These are phyloP conservation scores for Scutellaria baicalensis DNA, from an alignment of 257 asterid species.

Conservation along the genomic window DNA sequence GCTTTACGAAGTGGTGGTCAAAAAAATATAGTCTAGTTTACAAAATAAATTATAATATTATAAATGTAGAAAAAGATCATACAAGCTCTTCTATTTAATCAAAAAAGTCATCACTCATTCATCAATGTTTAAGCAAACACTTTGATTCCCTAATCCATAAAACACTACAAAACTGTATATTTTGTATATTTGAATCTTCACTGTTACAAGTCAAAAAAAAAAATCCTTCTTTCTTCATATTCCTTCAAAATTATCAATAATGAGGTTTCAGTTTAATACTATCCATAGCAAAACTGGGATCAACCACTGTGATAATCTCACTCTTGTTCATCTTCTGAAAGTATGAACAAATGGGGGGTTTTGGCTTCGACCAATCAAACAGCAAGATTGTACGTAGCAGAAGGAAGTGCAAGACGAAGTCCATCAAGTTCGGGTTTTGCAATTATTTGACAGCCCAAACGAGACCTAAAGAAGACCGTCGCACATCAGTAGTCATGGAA, in stretches of 20 bases:
- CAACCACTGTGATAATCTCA: not conserved
- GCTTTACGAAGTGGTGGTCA: too few species aligned
- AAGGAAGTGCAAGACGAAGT: conserved; percentile 73
- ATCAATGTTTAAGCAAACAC: not conserved
- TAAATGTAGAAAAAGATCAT: too few species aligned
- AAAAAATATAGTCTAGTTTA: too few species aligned
- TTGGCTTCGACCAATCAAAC: conserved; percentile 65
- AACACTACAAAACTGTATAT: not conserved
- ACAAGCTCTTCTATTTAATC: too few species aligned
- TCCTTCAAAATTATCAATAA: not conserved
- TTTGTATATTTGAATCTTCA: not conserved
- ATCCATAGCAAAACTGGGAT: not conserved
- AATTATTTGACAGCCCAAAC: conserved; percentile 85
- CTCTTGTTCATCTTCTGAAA: conserved; percentile 3
- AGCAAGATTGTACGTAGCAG: conserved; percentile 65
- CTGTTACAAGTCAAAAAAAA: not conserved
- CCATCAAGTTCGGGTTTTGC: conserved; percentile 87
- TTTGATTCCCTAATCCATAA: not conserved
- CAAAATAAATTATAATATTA: too few species aligned
- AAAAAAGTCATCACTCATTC: not conserved
- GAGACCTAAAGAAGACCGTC: conserved; percentile 51
- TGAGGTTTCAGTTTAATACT: not conserved
- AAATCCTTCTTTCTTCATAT: not conserved
- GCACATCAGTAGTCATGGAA: not conserved
- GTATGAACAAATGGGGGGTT: conserved; percentile 40